A percentile compares a stretch with the other conserved stretches of the same genome.
phyloP scores from a whole-genome alignment of 495 filamentous ascomycete species.

The Podospora australis region DNA sequence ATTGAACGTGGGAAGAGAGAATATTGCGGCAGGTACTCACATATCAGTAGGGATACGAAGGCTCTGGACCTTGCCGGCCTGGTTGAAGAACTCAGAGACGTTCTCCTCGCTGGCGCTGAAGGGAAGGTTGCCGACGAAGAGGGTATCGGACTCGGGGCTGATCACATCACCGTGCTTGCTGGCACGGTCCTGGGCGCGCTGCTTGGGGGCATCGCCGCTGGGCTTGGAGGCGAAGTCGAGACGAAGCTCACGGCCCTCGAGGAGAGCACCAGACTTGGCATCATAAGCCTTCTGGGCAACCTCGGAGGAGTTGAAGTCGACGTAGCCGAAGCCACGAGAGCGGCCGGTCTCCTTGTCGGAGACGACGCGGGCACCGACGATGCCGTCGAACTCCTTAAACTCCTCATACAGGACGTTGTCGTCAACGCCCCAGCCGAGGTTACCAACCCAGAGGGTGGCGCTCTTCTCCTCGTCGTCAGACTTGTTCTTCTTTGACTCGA shows the following conservation, averaged over 20 bases:
- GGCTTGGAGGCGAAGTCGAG: slow-evolving; percentile 82
- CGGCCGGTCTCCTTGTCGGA: slow-evolving; percentile 75
- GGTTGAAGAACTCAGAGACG: slow-evolving; percentile 68
- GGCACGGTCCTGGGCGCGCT: slow-evolving; percentile 63
- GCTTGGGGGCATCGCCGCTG: slow-evolving; percentile 44
- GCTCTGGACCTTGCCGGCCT: slow-evolving; percentile 61
- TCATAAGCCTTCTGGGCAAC: slow-evolving; percentile 70
- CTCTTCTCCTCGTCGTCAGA: slow-evolving; percentile 50
- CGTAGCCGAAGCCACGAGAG: slow-evolving; percentile 94
- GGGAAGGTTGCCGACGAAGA: slow-evolving; percentile 89
- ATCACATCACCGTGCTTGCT: slow-evolving; percentile 68
- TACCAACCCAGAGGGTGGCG: slow-evolving; percentile 78
- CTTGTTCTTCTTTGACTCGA: slow-evolving; percentile 77
- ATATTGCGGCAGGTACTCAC: slow-evolving; percentile 32
- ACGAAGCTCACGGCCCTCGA: slow-evolving; percentile 83
- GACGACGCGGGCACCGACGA: slow-evolving; percentile 71
- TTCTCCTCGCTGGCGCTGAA: slow-evolving; percentile 76
- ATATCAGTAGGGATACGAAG: slow-evolving; percentile 85
- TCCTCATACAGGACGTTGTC: slow-evolving; percentile 84
- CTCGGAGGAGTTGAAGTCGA: slow-evolving; percentile 71
- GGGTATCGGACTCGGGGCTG: slow-evolving; percentile 72
- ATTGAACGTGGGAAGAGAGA: slow-evolving; percentile 21
- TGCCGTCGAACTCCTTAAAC: slow-evolving; percentile 77
- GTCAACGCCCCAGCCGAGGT: slow-evolving; percentile 90
- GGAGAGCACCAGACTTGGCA: slow-evolving; percentile 68